Base-by-base conservation (phyloP, 2,329 filamentous ascomycete genomes). In the Phialemoniopsis sp. region DNA sequence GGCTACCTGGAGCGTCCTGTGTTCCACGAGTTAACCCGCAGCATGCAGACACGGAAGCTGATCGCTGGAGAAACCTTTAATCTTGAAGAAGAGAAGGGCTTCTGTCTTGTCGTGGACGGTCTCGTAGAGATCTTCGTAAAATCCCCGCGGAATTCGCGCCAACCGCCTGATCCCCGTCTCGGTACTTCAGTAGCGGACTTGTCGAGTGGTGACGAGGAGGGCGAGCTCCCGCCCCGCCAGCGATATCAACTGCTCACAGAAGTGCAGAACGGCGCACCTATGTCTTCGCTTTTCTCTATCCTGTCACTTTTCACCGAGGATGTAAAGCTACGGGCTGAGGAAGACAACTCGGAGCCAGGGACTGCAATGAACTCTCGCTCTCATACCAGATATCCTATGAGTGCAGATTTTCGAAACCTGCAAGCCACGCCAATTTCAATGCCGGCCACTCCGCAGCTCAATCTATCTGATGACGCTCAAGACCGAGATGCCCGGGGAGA, bases 101-200 rank as follows among this genome's bases (percentile, higher is more conserved):
- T 98, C 55, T 98, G 93, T 58, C 75, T 98, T 41, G 93, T 98
- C 5, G 94, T 98, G 4, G 93, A 98, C 63, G 93, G 93, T 3
- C 64, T 95, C 19, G 90, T 98, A 1, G 89, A 98, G 60, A 97
- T 98, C 39, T 98, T 97, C 58, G 93, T 98, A 60, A 97, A 96
- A 59, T 96, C 91, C 3, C 82, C 83, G 32, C 72, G 76, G 31
- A 69, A 74, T 38, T 67, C 35, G 8, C 16, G 26, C 3, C 16
- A 18, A 18, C 7, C 38, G 13, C 7, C 29, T 16, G 26, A 9
- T 30, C 16, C 37, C 16, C n/a, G 29, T 8, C 5, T 68, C 39
- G 63, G 60, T 55, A 67, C 56, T 57, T 66, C 38, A 38, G 57
- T 56, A 28, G 55, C 14, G 52, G 40, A 46, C 34, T 36, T 33